Evolutionary conservation across 768 basidiomycete species (phyloP), one percentile per base, ranked within the genome.

Genomic region (Amanita thiersii): DNA sequence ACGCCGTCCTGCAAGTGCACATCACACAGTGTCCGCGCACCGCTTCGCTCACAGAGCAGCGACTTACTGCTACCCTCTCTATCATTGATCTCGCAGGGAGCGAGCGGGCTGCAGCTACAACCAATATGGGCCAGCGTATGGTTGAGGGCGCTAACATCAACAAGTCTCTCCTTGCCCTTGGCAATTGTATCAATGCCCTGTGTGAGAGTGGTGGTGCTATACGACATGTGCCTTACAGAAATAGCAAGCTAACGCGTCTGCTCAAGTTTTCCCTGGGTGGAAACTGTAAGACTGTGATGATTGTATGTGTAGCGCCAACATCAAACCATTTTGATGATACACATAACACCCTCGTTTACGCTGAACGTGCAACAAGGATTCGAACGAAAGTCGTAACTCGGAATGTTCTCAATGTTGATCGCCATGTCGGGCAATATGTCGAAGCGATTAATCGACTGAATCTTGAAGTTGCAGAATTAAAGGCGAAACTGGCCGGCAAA

Each of bases 221-320:
- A 45, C 86, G 87, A 25, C 96, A 98, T 58, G 74, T 99, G 9
- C 96, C 96, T 0, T 99, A 98, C 62, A 79, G 96, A 42, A 96
- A 99, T 66, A 91, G 88, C 70, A 99, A 99, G 64, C 85, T 99
- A 49, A 99, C 96, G 1, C 86, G 96, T 31, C 65, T 98, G 33
- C 82, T 98, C 56, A 98, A 97, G 62, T 97, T 97, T 68, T 93
- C 94, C 1, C 77, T 98, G 36, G 94, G 94, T 1, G 96, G 96
- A 4, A 98, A 98, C 61, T 99, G 96, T 75, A 90, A 94, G 64
- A 99, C 96, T 1, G 92, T 96, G 56, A 99, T 98, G 96, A 90
- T 97, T 49, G 94, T 98, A 47, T 98, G 96, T 58, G 72, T 99
- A 35, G 92, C 92, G 0, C 96, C 96, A 1, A 91, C 92, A 3